Base-by-base conservation (phyloP, 768 basidiomycete species). In the Phaeotremella skinneri region DNA sequence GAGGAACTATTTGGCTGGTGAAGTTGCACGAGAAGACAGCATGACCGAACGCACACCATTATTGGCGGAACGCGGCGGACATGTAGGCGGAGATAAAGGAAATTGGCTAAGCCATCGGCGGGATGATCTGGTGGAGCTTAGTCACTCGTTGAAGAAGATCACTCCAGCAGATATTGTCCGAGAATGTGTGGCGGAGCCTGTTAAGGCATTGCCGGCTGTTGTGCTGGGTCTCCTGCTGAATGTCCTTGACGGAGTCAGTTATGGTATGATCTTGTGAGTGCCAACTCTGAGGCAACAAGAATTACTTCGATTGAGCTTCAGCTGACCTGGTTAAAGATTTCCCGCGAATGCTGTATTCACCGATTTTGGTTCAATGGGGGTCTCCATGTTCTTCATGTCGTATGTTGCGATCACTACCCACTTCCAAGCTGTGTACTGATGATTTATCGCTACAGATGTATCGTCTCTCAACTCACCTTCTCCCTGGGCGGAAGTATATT, bases 301-400 rank as follows among this genome's bases (percentile, higher is more conserved):
- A 42, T 17, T 42, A 20, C n/a, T 23, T 2, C 52, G 31, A 42
- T n/a, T 23, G 16, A 25, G 27, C 21, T 43, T 32, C 5, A 14
- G 49, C 56, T 57, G 52, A 91, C 49, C 13, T 7, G 23, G 6
- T 26, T 14, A 91, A 74, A 86, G 91, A 55, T 99, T 97, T 74
- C 96, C 96, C 2, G 85, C 87, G 0, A 82, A 85, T 7, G 84
- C 88, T 1, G 81, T 89, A 2, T 97, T 99, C 74, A 78, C 82
- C 11, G 84, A 84, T 53, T 84, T 94, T 17, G 93, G 91, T 0
- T 84, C 88, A 0, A 85, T 87, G 75, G 94, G 94, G 2, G 91
- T 98, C 1, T 93, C 91, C 31, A 90, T 97, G 87, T 94, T 94
- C 77, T 94, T 93, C 75, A 82, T 91, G 20, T 85, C 89, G 81